phyloP scores from a whole-genome alignment of 805 yeast species.

The Metschnikowia amazonensis region DNA sequence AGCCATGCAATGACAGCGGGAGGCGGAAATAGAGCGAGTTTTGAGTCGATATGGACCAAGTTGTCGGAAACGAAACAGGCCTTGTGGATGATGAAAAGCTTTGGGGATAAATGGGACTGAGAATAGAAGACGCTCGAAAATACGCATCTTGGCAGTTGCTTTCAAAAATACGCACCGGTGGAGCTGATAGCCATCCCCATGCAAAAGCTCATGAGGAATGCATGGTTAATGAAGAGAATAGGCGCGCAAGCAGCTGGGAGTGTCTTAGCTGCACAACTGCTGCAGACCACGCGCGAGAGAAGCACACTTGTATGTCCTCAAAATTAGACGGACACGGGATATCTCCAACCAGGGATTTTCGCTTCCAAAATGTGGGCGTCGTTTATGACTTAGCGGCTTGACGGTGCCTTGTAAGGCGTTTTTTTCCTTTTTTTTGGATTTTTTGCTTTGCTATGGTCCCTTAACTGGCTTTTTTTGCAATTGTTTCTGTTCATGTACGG shows the following conservation, averaged over 20 bases:
- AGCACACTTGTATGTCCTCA: conserved; percentile 3
- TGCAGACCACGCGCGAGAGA: conserved; percentile 1
- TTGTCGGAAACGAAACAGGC: conserved; percentile 3
- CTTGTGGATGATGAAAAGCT: background rate
- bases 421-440: background rate
- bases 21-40: background rate
- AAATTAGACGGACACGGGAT: background rate
- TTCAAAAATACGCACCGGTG: conserved; percentile 2
- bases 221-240: background rate
- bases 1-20: background rate
- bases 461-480: background rate
- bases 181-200: conserved; percentile 1
- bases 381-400: background rate
- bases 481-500: background rate
- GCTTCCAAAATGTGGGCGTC: conserved; percentile 3
- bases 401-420: background rate
- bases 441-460: background rate
- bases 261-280: background rate
- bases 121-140: background rate
- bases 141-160: background rate
- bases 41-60: background rate
- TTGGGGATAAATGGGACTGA: background rate
- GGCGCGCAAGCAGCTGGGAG: background rate
- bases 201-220: conserved; percentile 3
- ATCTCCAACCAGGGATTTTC: conserved; percentile 3